Evolutionary conservation across 177 flowering plant species (phyloP).

Genomic region (Telopea speciosissima): DNA sequence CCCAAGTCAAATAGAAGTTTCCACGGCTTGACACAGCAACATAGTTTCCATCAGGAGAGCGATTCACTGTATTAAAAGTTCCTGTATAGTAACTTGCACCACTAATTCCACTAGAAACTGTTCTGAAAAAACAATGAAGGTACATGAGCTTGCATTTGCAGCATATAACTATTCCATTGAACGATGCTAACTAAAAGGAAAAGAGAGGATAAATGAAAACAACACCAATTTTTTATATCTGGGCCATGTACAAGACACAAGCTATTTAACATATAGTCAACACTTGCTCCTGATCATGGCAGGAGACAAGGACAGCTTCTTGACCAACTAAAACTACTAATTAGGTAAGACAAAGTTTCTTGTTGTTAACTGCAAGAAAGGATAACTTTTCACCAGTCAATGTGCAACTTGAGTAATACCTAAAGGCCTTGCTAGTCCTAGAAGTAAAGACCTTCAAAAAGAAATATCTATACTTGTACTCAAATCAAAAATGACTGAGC

Average conservation of each 20-base stretch:
- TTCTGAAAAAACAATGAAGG: constrained; percentile 56
- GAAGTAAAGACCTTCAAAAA: no score
- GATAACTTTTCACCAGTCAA: background rate
- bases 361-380: background rate
- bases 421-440: no score
- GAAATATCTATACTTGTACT: no score
- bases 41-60: constrained; percentile 95
- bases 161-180: background rate
- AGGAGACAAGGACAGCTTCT: background rate
- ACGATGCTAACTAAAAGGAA: background rate
- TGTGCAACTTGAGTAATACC: no score
- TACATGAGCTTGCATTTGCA: constrained; percentile 12
- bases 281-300: background rate
- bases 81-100: constrained; percentile 99
- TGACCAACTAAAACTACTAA: background rate
- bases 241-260: background rate
- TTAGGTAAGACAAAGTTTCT: background rate
- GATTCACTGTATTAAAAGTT: constrained; percentile 87
- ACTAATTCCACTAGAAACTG: constrained; percentile 99
- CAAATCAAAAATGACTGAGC: no score
- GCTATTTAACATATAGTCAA: background rate
- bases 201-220: background rate
- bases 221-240: background rate
- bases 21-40: constrained; percentile 99
- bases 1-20: constrained; percentile 93